phyloP scores from a whole-genome alignment of 2,329 filamentous ascomycete species.

The Epichloe festucae region DNA sequence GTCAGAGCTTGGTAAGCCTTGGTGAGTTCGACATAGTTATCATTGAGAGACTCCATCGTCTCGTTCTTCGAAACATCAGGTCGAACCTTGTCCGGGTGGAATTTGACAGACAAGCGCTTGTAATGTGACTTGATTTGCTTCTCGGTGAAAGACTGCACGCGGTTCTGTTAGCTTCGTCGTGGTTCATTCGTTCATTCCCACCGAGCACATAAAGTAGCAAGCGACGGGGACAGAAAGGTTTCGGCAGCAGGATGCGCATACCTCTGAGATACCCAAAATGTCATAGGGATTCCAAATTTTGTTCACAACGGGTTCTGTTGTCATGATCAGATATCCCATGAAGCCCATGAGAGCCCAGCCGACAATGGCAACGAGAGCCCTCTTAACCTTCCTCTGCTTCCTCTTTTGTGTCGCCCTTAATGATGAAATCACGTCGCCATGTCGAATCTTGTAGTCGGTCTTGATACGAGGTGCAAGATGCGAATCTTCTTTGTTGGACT shows the following conservation, averaged over 20 bases:
- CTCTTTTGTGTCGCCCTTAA: slow-evolving; percentile 80
- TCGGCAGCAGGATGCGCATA: slow-evolving; percentile 18
- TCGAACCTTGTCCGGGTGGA: slow-evolving; percentile 85
- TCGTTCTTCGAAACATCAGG: slow-evolving; percentile 80
- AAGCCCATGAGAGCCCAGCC: slow-evolving; percentile 78
- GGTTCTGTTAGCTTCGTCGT: slow-evolving; percentile 16
- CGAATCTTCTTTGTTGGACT: slow-evolving; percentile 62
- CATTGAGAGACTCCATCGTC: slow-evolving; percentile 71
- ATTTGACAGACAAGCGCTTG: slow-evolving; percentile 70
- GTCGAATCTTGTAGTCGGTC: slow-evolving; percentile 65
- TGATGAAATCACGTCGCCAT: slow-evolving; percentile 71
- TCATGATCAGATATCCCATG: slow-evolving; percentile 84
- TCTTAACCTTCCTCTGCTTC: slow-evolving; percentile 79
- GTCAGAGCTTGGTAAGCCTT: slow-evolving; percentile 98
- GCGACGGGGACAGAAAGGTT: background rate
- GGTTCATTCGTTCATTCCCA: background rate
- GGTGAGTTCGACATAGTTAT: slow-evolving; percentile 84
- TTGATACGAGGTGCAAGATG: slow-evolving; percentile 72
- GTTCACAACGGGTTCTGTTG: slow-evolving; percentile 55
- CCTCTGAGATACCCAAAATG: slow-evolving; percentile 75
- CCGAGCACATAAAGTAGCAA: background rate
- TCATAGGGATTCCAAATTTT: slow-evolving; percentile 97
- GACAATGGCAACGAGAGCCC: slow-evolving; percentile 58
- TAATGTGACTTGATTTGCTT: slow-evolving; percentile 89
- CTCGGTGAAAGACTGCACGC: slow-evolving; percentile 59